A percentile compares a stretch with the other conserved stretches of the same genome.
These are phyloP conservation scores for Backusella psychrophila DNA, from an alignment of 192 early-diverging fungal species.

Conservation along the genomic window DNA sequence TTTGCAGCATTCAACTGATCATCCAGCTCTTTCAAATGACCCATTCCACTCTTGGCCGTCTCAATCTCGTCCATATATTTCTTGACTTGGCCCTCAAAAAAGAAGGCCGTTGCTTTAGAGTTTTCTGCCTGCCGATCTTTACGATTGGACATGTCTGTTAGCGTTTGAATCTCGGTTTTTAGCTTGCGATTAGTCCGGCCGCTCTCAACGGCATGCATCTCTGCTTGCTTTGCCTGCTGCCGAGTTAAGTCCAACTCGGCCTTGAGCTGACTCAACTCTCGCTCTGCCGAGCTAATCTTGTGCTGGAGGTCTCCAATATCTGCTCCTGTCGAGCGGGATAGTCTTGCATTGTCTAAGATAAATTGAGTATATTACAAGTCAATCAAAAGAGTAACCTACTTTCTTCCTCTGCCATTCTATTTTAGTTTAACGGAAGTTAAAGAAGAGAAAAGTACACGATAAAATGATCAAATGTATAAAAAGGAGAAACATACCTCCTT, in stretches of 20 bases:
- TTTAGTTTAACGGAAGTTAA: background rate
- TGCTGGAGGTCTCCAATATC: conserved; percentile 40
- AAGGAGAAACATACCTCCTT: background rate
- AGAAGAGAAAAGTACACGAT: background rate
- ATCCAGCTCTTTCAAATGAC: conserved; percentile 32
- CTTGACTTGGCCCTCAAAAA: conserved; percentile 41
- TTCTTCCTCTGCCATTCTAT: background rate
- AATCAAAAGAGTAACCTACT: background rate
- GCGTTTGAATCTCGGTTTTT: conserved; percentile 36
- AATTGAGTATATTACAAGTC: background rate
- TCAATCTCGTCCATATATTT: conserved; percentile 43
- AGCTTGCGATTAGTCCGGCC: conserved; percentile 37
- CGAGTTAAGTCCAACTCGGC: conserved; percentile 29
- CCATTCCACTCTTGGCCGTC: conserved; percentile 35
- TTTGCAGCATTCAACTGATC: conserved; percentile 35
- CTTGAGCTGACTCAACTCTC: conserved; percentile 22
- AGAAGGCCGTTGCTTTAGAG: conserved; percentile 41
- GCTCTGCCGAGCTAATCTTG: conserved; percentile 32
- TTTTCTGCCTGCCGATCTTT: conserved; percentile 43
- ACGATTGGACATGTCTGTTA: conserved; percentile 39
- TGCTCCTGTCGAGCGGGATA: conserved; percentile 19
- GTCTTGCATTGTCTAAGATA: background rate
- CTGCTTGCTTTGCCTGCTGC: conserved; percentile 31
- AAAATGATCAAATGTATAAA: background rate
- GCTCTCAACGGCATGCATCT: conserved; percentile 33